phyloP scores from a whole-genome alignment of 2,329 filamentous ascomycete species.

The Fusarium pseudocircinatum region DNA sequence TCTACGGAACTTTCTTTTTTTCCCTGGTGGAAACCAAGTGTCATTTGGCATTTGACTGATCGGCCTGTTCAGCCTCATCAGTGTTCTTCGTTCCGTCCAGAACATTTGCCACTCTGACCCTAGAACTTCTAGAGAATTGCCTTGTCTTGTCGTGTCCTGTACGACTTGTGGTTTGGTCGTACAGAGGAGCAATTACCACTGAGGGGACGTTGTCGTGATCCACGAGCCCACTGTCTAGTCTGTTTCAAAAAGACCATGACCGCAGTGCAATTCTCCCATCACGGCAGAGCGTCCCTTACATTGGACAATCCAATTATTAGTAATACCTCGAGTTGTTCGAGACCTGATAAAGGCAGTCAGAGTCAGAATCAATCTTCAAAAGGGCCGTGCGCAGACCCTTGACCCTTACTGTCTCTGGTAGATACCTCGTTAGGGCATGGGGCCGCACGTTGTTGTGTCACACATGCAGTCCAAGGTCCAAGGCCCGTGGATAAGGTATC shows the following conservation, averaged over 20 bases:
- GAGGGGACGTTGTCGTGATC: constrained; percentile 12
- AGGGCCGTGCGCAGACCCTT: constrained; percentile 36
- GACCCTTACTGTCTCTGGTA: constrained; percentile 34
- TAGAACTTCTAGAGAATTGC: not conserved
- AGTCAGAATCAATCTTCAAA: constrained; percentile 15
- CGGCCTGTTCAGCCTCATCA: constrained; percentile 29
- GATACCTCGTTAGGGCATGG: constrained; percentile 40
- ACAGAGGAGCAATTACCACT: constrained; percentile 7
- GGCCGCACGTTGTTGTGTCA: constrained; percentile 41
- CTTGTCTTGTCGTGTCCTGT: not conserved
- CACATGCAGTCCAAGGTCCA: constrained; percentile 16
- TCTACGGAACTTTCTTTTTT: constrained; percentile 21
- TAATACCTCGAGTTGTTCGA: constrained; percentile 33
- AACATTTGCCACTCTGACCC: constrained; percentile 29
- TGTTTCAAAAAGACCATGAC: constrained; percentile 32
- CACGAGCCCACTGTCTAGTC: constrained; percentile 24
- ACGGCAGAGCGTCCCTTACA: constrained; percentile 25
- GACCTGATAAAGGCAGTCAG: constrained; percentile 13
- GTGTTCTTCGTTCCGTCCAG: constrained; percentile 31
- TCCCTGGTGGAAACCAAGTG: constrained; percentile 10
- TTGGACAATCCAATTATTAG: constrained; percentile 31
- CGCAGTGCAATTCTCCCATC: constrained; percentile 11
- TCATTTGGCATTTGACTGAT: constrained; percentile 20
- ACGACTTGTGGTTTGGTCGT: not conserved
- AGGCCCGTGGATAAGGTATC: constrained; percentile 15